Conservation (phyloP, 768 basidiomycete species). For the Dictyophora rubrovolvata region DNA sequence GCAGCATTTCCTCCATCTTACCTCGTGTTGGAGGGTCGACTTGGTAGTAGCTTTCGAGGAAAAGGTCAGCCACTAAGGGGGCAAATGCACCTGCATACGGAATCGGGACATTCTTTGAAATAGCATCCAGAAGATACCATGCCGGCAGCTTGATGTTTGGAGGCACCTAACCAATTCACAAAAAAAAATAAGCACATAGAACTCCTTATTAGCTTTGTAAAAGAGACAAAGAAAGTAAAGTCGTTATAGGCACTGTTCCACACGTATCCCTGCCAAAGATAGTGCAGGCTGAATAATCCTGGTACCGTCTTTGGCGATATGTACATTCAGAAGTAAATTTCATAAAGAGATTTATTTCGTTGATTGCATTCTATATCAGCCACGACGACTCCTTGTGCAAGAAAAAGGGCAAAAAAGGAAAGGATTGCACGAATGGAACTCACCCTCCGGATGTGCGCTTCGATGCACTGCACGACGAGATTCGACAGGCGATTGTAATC, state of each 20-base stretch:
- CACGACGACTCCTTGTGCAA: not conserved
- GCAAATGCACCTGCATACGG: slow-evolving; percentile 86
- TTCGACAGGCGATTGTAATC: slow-evolving; percentile 71
- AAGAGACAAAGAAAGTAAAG: too few relatives aligned
- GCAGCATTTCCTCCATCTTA: slow-evolving; percentile 97
- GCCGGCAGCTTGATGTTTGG: slow-evolving; percentile 86
- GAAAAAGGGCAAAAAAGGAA: not conserved
- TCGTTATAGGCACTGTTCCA: too few relatives aligned
- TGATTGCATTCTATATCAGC: not conserved
- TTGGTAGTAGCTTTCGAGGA: slow-evolving; percentile 76
- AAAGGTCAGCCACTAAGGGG: slow-evolving; percentile 70
- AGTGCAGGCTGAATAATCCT: not conserved
- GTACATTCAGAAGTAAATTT: not conserved
- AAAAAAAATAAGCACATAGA: slow-evolving; percentile 37
- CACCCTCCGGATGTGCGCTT: slow-evolving; percentile 81
- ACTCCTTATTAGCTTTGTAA: not conserved
- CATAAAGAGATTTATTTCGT: not conserved
- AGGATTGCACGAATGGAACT: slow-evolving; percentile 31
- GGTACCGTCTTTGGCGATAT: not conserved
- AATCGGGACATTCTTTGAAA: slow-evolving; percentile 91
- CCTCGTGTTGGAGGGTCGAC: slow-evolving; percentile 77
- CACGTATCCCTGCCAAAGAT: not conserved
- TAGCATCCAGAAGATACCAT: slow-evolving; percentile 92
- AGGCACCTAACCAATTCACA: slow-evolving; percentile 51
- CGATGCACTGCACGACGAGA: slow-evolving; percentile 72